Conservation (phyloP, 2,329 filamentous ascomycete genomes). For the Penicillium sp. region DNA sequence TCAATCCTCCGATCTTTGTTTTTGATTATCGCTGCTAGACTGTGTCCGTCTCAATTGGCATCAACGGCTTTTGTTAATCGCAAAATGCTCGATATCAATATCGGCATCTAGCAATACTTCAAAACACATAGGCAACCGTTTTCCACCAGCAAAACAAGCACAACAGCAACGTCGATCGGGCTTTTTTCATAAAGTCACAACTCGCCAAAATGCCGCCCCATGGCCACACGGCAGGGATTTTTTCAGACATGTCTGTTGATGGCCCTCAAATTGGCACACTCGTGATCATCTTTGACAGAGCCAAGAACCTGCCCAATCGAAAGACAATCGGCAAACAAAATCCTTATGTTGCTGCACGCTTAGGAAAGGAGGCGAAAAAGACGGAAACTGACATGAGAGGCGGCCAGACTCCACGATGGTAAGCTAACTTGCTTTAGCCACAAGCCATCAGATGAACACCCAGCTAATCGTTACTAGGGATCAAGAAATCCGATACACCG, state of each 20-base stretch:
- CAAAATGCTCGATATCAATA: conserved; percentile 5
- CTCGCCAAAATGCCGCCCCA: conserved; percentile 50
- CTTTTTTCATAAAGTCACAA: conserved; percentile 30
- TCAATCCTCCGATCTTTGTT: background rate
- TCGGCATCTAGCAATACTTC: background rate
- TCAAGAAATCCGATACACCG: conserved; percentile 90
- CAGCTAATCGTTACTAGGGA: conserved; percentile 60
- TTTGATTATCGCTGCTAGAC: background rate
- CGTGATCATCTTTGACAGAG: conserved; percentile 86
- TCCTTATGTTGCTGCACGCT: conserved; percentile 86
- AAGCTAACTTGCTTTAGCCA: conserved; percentile 21
- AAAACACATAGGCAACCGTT: background rate
- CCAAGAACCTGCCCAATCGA: conserved; percentile 93
- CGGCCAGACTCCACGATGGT: conserved; percentile 95
- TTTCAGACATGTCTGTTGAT: conserved; percentile 87
- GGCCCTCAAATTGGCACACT: conserved; percentile 91
- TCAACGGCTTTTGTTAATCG: background rate
- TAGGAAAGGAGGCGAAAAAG: conserved; percentile 97
- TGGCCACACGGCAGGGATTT: conserved; percentile 86
- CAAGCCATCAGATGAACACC: background rate
- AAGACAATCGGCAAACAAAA: conserved; percentile 99
- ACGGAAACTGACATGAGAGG: conserved; percentile 90
- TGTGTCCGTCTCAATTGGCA: background rate
- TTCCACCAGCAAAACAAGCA: background rate
- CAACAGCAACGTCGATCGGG: background rate